These are phyloP conservation scores for Metschnikowia bowlesiae DNA, from an alignment of 805 yeast genomes.

Conservation along the genomic window DNA sequence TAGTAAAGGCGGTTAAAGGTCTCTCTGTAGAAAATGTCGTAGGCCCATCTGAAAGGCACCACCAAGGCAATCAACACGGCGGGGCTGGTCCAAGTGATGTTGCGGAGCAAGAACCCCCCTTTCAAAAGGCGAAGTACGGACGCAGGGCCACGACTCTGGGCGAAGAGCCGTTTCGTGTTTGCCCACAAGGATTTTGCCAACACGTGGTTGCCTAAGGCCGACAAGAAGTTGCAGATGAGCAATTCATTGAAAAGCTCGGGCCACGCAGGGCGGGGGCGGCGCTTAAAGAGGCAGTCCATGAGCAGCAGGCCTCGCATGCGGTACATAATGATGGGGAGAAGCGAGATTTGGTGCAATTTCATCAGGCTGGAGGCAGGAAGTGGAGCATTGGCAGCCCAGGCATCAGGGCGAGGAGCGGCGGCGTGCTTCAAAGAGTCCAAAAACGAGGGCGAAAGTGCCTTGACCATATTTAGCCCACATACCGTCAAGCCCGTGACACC, in stretches of 20 bases:
- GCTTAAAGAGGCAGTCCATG: slow-evolving; percentile 22
- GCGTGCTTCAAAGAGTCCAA: slow-evolving; percentile 20
- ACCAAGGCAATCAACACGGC: slow-evolving; percentile 30
- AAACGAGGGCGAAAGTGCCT: slow-evolving; percentile 32
- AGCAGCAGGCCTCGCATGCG: slow-evolving; percentile 34
- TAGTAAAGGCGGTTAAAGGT: slow-evolving; percentile 33
- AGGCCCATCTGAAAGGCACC: slow-evolving; percentile 34
- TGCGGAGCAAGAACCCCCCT: slow-evolving; percentile 12
- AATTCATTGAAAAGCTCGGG: slow-evolving; percentile 29
- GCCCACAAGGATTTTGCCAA: slow-evolving; percentile 18
- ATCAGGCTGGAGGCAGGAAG: slow-evolving; percentile 24
- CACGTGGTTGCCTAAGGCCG: slow-evolving; percentile 35
- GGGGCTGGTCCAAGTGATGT: slow-evolving; percentile 28
- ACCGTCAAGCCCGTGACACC: slow-evolving; percentile 37
- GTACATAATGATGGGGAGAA: slow-evolving; percentile 36
- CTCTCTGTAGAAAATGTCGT: slow-evolving; percentile 30
- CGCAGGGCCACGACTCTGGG: not conserved
- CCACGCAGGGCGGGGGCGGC: slow-evolving; percentile 1
- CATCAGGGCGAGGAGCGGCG: not conserved
- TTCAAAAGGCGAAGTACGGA: not conserved
- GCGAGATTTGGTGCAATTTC: slow-evolving; percentile 34
- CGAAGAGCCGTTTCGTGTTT: slow-evolving; percentile 5
- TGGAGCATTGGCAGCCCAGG: not conserved
- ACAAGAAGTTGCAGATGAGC: slow-evolving; percentile 33
- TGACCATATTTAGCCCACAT: slow-evolving; percentile 35